phyloP scores from a whole-genome alignment of 2,329 filamentous ascomycete genomes.

The Cladophialophora chaetospira region DNA sequence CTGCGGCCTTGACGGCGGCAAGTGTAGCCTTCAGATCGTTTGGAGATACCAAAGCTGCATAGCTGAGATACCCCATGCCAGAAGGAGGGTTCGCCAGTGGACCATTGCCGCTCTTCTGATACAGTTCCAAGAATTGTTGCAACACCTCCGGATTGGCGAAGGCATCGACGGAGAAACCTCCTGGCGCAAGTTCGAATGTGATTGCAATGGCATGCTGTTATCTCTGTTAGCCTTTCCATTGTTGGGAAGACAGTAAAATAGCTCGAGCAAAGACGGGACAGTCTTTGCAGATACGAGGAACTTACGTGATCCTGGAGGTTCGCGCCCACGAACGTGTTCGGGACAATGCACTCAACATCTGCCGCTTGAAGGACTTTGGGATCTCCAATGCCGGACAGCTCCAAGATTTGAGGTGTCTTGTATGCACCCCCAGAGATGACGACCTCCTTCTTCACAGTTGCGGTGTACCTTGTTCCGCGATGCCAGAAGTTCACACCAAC shows the following conservation, averaged over 20 bases:
- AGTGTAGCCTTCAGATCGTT: conserved; percentile 13
- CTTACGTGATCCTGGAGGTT: conserved; percentile 67
- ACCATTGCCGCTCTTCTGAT: conserved; percentile 4
- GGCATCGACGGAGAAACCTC: conserved; percentile 13
- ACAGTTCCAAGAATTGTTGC: conserved; percentile 9
- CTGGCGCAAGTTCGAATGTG: conserved; percentile 11
- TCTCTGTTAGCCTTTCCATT: no score
- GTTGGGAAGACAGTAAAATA: no score
- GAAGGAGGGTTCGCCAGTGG: conserved; percentile 12
- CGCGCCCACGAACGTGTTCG: conserved; percentile 64
- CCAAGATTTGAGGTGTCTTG: conserved; percentile 66
- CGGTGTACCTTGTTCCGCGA: conserved; percentile 36
- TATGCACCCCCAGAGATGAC: conserved; percentile 57
- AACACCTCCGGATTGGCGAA: conserved; percentile 10
- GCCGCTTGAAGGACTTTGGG: conserved; percentile 53
- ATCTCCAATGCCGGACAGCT: conserved; percentile 66
- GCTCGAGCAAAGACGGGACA: no score
- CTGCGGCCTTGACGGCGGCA: not conserved
- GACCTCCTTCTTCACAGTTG: conserved; percentile 47
- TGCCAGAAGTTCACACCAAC: conserved; percentile 46
- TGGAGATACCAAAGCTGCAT: conserved; percentile 1
- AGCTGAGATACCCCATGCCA: conserved; percentile 14
- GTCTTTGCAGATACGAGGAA: no score
- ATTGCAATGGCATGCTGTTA: conserved; percentile 29
- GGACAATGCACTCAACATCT: conserved; percentile 55